A percentile compares a stretch with the other conserved stretches of the same genome.
Evolutionary conservation across 225 moss, liverwort and hornwort species (phyloP).

Genomic region (Anthoceros angustus): DNA sequence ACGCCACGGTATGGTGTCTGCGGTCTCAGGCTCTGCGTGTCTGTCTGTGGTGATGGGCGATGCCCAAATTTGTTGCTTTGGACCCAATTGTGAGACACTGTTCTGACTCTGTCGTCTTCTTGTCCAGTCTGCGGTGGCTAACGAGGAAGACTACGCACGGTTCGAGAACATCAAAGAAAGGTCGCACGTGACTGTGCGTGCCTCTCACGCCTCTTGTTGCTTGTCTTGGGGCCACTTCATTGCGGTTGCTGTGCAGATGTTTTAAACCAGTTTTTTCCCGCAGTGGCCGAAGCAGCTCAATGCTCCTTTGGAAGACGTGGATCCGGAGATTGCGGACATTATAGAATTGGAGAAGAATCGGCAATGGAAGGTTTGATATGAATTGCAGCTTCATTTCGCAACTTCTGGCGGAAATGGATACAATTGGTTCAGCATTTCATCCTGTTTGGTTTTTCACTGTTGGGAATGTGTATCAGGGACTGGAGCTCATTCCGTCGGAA

Average conservation of each 20-base stretch:
- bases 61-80: neutral
- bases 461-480: slow-evolving; percentile 24
- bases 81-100: neutral
- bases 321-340: slow-evolving; percentile 77
- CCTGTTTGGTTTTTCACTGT: neutral
- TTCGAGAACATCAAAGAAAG: slow-evolving; percentile 30
- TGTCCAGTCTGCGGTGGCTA: slow-evolving; percentile 41
- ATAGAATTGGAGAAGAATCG: slow-evolving; percentile 94
- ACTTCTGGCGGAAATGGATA: neutral
- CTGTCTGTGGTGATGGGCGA: neutral
- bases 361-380: slow-evolving; percentile 66
- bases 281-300: slow-evolving; percentile 88
- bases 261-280: neutral
- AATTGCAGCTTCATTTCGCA: neutral
- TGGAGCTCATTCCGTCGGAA: slow-evolving; percentile 93
- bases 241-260: neutral
- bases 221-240: neutral
- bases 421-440: neutral
- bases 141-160: slow-evolving; percentile 36
- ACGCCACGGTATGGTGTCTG: slow-evolving; percentile 13
- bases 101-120: neutral
- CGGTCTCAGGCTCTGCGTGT: neutral
- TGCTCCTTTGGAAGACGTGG: slow-evolving; percentile 37
- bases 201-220: neutral
- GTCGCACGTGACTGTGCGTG: slow-evolving; percentile 50